phyloP scores from a whole-genome alignment of 1,284 basidiomycete species.

The Melampsora larici-populina region DNA sequence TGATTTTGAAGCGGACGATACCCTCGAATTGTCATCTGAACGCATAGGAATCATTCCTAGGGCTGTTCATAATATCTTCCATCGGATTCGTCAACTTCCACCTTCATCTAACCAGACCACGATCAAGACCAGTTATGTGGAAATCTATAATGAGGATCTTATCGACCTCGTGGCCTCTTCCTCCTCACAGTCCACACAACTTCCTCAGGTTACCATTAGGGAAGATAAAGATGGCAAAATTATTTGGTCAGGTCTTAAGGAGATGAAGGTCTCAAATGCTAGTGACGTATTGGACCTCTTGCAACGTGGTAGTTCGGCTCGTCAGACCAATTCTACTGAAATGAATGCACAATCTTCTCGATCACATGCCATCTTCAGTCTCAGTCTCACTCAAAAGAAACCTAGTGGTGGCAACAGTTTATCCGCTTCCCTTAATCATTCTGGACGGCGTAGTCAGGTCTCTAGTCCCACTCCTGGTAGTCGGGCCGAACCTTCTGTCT shows the following conservation, averaged over 20 bases:
- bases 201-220: constrained; percentile 86
- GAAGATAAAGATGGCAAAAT: constrained; percentile 96
- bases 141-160: constrained; percentile 85
- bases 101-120: constrained; percentile 68
- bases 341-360: constrained; percentile 98
- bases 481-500: constrained; percentile 57
- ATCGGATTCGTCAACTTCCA: constrained; percentile 69
- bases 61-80: constrained; percentile 86
- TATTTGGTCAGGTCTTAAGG: constrained; percentile 91
- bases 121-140: constrained; percentile 83
- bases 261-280: constrained; percentile 76
- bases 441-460: constrained; percentile 42
- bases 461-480: constrained; percentile 57
- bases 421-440: constrained; percentile 25
- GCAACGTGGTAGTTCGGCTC: constrained; percentile 78
- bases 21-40: constrained; percentile 65
- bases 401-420: constrained; percentile 46
- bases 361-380: constrained; percentile 96
- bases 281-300: constrained; percentile 86
- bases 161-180: constrained; percentile 52
- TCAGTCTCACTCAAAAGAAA: constrained; percentile 74
- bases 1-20: constrained; percentile 66
- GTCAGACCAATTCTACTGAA: constrained; percentile 93
- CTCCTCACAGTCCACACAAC: constrained; percentile 31
- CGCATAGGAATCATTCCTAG: constrained; percentile 81